These are phyloP conservation scores for Pseudognaphalium luteoalbum DNA, from an alignment of 129 eudicot genomes.

Conservation along the genomic window DNA sequence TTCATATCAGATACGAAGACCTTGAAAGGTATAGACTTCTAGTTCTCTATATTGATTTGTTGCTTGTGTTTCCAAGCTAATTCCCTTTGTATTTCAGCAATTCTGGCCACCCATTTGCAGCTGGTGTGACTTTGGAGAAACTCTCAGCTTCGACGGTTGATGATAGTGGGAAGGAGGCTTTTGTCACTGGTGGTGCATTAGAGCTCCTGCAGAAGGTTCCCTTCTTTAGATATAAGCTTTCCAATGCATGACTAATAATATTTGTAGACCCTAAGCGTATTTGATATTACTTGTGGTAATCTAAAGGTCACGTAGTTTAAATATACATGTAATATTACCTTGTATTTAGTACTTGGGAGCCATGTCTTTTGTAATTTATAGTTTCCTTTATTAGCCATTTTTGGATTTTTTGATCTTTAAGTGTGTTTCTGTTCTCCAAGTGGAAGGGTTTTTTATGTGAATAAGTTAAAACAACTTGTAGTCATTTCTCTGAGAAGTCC, in stretches of 20 bases:
- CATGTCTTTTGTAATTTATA: constrained; percentile 4
- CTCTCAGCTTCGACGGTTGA: constrained; percentile 90
- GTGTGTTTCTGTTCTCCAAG: not conserved
- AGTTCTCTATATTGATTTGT: constrained; percentile 3
- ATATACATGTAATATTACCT: not conserved
- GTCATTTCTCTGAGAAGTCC: constrained; percentile 19
- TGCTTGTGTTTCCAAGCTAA: constrained; percentile 29
- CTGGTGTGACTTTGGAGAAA: constrained; percentile 86
- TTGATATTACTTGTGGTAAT: not conserved
- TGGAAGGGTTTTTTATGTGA: constrained; percentile 6
- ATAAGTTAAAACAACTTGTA: constrained; percentile 13
- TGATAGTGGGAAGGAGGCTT: constrained; percentile 87
- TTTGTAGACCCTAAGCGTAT: not conserved
- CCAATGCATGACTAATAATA: constrained; percentile 21
- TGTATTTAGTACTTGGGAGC: not conserved
- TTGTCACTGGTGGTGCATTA: constrained; percentile 91
- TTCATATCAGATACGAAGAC: constrained; percentile 98
- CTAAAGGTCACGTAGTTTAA: constrained; percentile 17
- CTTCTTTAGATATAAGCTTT: constrained; percentile 15
- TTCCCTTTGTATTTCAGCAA: constrained; percentile 57
- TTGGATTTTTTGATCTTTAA: constrained; percentile 3
- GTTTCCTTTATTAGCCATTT: not conserved
- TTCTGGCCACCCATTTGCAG: constrained; percentile 94
- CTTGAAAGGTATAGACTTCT: constrained; percentile 68
- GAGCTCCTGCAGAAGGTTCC: constrained; percentile 88